Conservation (phyloP, 306 rosid genomes). For the Casuarina cunninghamiana region DNA sequence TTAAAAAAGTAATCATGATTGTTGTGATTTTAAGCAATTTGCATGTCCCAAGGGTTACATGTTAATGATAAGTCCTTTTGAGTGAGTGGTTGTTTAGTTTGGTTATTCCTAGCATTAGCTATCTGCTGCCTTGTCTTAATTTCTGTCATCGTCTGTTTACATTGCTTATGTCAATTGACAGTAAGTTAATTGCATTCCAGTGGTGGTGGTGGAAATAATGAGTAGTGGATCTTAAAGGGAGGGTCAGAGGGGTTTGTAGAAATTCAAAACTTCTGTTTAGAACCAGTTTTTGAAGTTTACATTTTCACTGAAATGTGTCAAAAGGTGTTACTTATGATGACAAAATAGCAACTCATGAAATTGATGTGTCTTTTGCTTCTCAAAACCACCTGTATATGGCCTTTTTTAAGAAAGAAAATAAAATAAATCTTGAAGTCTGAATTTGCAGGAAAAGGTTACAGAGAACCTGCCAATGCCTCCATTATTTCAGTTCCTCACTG, state of each 20-base stretch:
- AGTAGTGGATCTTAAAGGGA: not conserved
- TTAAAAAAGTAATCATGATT: not conserved
- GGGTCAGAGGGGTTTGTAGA: not conserved
- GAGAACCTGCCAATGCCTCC: conserved; percentile 78
- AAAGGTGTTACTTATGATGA: not conserved
- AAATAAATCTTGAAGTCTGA: conserved; percentile 24
- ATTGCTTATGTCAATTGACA: not conserved
- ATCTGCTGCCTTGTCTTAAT: not conserved
- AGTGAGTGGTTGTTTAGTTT: not conserved
- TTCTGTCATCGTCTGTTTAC: not conserved
- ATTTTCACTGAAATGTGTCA: not conserved
- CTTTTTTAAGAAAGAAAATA: conserved; percentile 11
- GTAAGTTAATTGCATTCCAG: not conserved
- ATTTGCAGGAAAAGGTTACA: conserved; percentile 56
- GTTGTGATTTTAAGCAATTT: not conserved
- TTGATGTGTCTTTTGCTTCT: conserved; percentile 11
- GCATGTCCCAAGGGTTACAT: not conserved
- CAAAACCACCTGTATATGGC: conserved; percentile 7
- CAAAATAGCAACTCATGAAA: not conserved
- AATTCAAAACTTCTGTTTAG: not conserved
- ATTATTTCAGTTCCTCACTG: conserved; percentile 71
- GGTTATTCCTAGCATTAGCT: not conserved
- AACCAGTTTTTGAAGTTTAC: not conserved
- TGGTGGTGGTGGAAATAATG: not conserved
- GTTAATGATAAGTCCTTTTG: not conserved